Evolutionary conservation across 139 green algal genomes (phyloP), one percentile per base, ranked within the genome.

Genomic region (Chlamydomonas sphaeroides): DNA sequence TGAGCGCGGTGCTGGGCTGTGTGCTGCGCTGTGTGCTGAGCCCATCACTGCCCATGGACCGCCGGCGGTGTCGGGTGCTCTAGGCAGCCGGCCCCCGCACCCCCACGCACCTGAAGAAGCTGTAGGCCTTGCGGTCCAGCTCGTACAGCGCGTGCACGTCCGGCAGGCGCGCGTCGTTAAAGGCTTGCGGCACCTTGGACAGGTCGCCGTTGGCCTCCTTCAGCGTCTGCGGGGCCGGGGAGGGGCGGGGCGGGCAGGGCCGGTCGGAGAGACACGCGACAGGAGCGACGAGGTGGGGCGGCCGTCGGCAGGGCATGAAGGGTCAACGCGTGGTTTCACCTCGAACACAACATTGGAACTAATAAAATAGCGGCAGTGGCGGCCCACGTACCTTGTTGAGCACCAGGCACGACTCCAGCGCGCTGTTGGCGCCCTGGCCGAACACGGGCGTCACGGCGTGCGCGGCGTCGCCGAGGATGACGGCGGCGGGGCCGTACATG

Each of bases 391-490:
- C 15, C 62, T 72, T 51, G 35, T 85, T 87, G 39, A 95, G 83
- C 65, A 92, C 84, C 38, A 68, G 56, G 25, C 85, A 87, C 30
- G 80, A 87, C 80, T 95, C 91, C 32, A 95, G 68, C 1, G 91
- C 90, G 18, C 76, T 81, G 87, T 95, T 95, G 45, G 87, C 88
- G 3, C 92, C 91, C 82, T 95, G 88, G 0, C 75, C 75, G 62
- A 93, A 91, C 36, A 92, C 83, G 5, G 90, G 90, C 26, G 88
- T 92, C 66, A 95, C 85, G 39, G 87, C 89, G 65, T 95, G 92
- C 5, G 86, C 92, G 30, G 91, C 91, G 66, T 95, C 92, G 26
- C 92, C 92, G 61, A 94, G 68, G 63, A 95, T 68, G 62, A 94
- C 51, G 26, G 20, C 38, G 75, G 4, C 11, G 61, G 75, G 75